A percentile compares a stretch with the other conserved stretches of the same genome.
phyloP scores from a whole-genome alignment of 352 stramenopile species.

The Phytopythium oedochilum region DNA sequence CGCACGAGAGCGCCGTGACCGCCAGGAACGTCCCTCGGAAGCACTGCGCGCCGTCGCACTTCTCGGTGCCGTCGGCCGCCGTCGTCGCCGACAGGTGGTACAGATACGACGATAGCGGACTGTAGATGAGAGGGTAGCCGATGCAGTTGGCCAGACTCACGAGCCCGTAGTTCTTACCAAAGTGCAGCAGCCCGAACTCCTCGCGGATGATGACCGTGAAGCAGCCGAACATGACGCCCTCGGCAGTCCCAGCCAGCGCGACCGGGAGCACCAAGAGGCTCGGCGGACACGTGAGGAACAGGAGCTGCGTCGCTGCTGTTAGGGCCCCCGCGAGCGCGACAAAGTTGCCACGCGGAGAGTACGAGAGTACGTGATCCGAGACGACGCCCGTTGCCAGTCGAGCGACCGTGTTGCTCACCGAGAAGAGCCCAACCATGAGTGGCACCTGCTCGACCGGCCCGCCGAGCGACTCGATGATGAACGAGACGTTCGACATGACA shows the following conservation, averaged over 20 bases:
- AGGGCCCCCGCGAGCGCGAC: slow-evolving; percentile 37
- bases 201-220: slow-evolving; percentile 82
- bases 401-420: slow-evolving; percentile 63
- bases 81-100: slow-evolving; percentile 41
- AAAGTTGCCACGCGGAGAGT: slow-evolving; percentile 57
- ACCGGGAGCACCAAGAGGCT: slow-evolving; percentile 47
- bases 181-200: slow-evolving; percentile 69
- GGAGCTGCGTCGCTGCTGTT: slow-evolving; percentile 36
- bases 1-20: slow-evolving; percentile 40
- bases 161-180: slow-evolving; percentile 84
- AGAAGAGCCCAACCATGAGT: slow-evolving; percentile 74
- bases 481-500: slow-evolving; percentile 84
- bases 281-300: slow-evolving; percentile 51
- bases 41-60: slow-evolving; percentile 56
- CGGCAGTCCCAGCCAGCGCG: slow-evolving; percentile 52
- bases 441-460: slow-evolving; percentile 59
- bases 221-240: slow-evolving; percentile 78
- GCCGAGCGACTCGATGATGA: slow-evolving; percentile 75
- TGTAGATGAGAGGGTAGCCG: slow-evolving; percentile 75
- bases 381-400: slow-evolving; percentile 51
- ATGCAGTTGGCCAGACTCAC: slow-evolving; percentile 79
- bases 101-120: slow-evolving; percentile 65
- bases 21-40: slow-evolving; percentile 65
- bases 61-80: slow-evolving; percentile 24
- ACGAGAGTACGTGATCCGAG: slow-evolving; percentile 46